phyloP scores from a whole-genome alignment of 2,329 filamentous ascomycete genomes.

The Chrysosporium queenslandicum region DNA sequence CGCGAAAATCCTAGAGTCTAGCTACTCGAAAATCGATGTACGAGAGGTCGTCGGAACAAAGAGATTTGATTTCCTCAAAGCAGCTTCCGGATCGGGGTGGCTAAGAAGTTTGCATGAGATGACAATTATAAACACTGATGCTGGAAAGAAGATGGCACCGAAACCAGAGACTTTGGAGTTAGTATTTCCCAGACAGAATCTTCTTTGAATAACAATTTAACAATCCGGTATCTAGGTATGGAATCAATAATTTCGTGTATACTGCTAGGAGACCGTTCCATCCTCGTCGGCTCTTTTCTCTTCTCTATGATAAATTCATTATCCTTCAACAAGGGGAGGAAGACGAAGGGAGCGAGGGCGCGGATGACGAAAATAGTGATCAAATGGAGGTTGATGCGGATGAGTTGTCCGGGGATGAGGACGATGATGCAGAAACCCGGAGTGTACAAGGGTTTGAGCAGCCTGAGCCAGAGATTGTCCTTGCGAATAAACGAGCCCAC shows the following conservation, averaged over 20 bases:
- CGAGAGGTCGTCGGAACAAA: slow-evolving; percentile 55
- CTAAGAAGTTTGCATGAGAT: slow-evolving; percentile 59
- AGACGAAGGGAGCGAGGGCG: slow-evolving; percentile 21
- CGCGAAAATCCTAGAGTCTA: slow-evolving; percentile 54
- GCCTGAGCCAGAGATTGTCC: slow-evolving; percentile 26
- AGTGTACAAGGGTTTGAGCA: slow-evolving; percentile 26
- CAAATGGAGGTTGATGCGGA: slow-evolving; percentile 24
- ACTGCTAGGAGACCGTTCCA: slow-evolving; percentile 46
- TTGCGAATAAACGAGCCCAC: slow-evolving; percentile 32
- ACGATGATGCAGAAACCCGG: slow-evolving; percentile 16
- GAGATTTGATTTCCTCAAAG: slow-evolving; percentile 54
- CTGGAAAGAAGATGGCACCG: slow-evolving; percentile 46
- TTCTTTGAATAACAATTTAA: slow-evolving; percentile 4
- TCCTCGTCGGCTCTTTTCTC: slow-evolving; percentile 31
- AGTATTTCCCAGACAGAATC: slow-evolving; percentile 17
- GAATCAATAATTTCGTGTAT: slow-evolving; percentile 61
- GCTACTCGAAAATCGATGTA: slow-evolving; percentile 36
- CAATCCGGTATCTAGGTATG: slow-evolving; percentile 40
- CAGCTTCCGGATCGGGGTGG: slow-evolving; percentile 59
- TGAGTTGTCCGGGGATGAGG: slow-evolving; percentile 13
- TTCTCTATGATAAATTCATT: slow-evolving; percentile 40
- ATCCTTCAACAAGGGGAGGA: slow-evolving; percentile 32
- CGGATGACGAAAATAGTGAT: slow-evolving; percentile 12
- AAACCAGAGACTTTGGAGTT: slow-evolving; percentile 62
- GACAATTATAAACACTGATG: slow-evolving; percentile 49